Percentiles rank a stretch among this genome's conserved stretches.
These are phyloP conservation scores for Triticum aestivum DNA, from an alignment of 176 grass and related monocot genomes.

Conservation along the genomic window DNA sequence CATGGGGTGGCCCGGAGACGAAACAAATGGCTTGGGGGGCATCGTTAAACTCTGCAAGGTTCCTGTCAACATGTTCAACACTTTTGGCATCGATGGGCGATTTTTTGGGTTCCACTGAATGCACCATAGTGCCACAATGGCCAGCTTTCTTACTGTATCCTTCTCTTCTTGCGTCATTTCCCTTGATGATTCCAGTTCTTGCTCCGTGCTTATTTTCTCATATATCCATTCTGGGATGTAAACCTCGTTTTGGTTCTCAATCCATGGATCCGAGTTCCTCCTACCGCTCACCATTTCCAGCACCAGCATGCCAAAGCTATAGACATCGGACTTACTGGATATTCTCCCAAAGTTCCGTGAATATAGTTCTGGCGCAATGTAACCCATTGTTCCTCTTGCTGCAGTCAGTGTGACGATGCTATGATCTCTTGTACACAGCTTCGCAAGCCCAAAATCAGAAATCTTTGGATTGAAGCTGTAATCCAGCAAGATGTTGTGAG, in stretches of 20 bases:
- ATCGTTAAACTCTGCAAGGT: background rate
- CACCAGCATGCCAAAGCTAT: constrained; percentile 19
- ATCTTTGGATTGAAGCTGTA: background rate
- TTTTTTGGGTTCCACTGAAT: constrained; percentile 14
- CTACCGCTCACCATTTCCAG: constrained; percentile 2
- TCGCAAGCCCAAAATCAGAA: background rate
- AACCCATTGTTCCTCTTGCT: background rate
- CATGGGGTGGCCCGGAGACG: background rate
- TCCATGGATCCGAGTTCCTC: background rate
- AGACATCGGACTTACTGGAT: background rate
- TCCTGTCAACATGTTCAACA: background rate
- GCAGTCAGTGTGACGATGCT: constrained; percentile 9
- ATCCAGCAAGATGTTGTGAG: constrained; percentile 12
- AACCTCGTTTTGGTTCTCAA: background rate
- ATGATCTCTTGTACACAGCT: background rate
- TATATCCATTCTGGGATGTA: constrained; percentile 12
- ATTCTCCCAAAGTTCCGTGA: constrained; percentile 3
- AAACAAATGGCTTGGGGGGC: constrained; percentile 9
- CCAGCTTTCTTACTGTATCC: background rate
- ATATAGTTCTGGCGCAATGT: background rate
- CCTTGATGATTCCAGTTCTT: background rate
- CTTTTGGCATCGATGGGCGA: background rate
- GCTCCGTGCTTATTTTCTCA: background rate
- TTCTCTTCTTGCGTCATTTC: background rate
- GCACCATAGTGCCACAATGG: background rate